Evolutionary conservation across 768 basidiomycete species (phyloP).

Genomic region (Trametes meyenii): DNA sequence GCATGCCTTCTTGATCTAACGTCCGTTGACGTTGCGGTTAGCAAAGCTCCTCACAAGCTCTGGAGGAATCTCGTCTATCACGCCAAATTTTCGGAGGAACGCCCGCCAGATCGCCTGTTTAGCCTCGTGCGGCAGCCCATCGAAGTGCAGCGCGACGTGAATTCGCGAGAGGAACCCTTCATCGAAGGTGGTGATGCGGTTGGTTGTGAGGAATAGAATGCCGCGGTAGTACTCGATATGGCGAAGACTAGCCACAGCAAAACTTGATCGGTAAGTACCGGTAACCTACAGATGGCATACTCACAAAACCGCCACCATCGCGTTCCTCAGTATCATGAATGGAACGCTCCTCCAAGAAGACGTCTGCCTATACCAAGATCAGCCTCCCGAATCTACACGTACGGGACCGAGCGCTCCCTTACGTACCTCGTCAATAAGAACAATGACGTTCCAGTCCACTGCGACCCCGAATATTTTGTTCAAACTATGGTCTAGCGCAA

Average conservation of each 20-base stretch:
- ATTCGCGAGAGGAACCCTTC: slow-evolving; percentile 70
- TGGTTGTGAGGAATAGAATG: slow-evolving; percentile 43
- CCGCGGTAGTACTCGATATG: too few relatives aligned
- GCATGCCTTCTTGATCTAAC: slow-evolving; percentile 71
- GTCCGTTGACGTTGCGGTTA: slow-evolving; percentile 55
- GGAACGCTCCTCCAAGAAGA: slow-evolving; percentile 70
- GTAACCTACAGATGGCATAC: neutral
- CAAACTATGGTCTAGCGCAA: too few relatives aligned
- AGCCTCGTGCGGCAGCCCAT: slow-evolving; percentile 29
- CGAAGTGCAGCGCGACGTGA: slow-evolving; percentile 48
- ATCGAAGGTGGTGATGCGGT: slow-evolving; percentile 55
- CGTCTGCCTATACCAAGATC: slow-evolving; percentile 49
- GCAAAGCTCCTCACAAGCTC: slow-evolving; percentile 49
- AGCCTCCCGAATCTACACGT: too few relatives aligned
- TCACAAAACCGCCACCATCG: slow-evolving; percentile 64
- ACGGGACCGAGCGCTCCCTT: neutral
- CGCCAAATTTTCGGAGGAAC: slow-evolving; percentile 32
- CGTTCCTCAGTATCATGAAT: slow-evolving; percentile 67
- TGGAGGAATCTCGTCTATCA: slow-evolving; percentile 31
- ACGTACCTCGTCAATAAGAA: slow-evolving; percentile 36
- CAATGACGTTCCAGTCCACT: slow-evolving; percentile 37
- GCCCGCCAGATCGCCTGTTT: slow-evolving; percentile 29
- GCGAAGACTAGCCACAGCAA: slow-evolving; percentile 22
- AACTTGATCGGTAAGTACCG: too few relatives aligned
- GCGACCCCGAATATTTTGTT: slow-evolving; percentile 34